Percentiles rank a stretch among this genome's conserved stretches.
These are phyloP conservation scores for Cinchona pubescens DNA, from an alignment of 257 asterid genomes.

Conservation along the genomic window DNA sequence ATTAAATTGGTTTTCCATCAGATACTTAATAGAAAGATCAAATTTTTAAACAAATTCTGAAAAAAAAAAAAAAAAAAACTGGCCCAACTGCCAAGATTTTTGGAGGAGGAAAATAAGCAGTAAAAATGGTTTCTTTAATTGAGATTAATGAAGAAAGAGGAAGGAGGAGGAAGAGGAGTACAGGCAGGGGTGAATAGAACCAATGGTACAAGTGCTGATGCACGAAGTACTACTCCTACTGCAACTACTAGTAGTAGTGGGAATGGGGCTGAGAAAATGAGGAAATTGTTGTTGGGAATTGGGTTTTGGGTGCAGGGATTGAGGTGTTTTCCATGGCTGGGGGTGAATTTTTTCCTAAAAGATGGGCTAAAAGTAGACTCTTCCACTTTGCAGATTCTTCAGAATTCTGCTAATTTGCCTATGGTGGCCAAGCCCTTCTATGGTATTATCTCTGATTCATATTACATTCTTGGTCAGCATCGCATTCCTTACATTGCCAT, in stretches of 20 bases:
- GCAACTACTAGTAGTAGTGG: neutral
- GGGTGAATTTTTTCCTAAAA: conserved; percentile 77
- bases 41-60: neutral
- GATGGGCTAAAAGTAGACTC: conserved; percentile 81
- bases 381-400: conserved; percentile 85
- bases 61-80: neutral
- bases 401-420: conserved; percentile 82
- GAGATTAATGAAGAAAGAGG: conserved; percentile 22
- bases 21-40: neutral
- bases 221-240: neutral
- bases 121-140: conserved; percentile 15
- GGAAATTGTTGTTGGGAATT: conserved; percentile 72
- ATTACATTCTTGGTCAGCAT: conserved; percentile 82
- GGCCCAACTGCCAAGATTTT: neutral
- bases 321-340: conserved; percentile 98
- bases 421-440: conserved; percentile 93
- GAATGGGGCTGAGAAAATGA: conserved; percentile 18
- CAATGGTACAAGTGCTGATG: conserved; percentile 8
- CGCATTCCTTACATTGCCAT: conserved; percentile 85
- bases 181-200: conserved; percentile 6
- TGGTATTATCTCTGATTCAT: conserved; percentile 82
- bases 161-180: conserved; percentile 21
- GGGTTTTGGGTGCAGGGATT: conserved; percentile 91
- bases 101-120: neutral
- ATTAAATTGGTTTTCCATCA: neutral